Evolutionary conservation across 2,329 filamentous ascomycete species (phyloP).

Genomic region (Microsporum canis): DNA sequence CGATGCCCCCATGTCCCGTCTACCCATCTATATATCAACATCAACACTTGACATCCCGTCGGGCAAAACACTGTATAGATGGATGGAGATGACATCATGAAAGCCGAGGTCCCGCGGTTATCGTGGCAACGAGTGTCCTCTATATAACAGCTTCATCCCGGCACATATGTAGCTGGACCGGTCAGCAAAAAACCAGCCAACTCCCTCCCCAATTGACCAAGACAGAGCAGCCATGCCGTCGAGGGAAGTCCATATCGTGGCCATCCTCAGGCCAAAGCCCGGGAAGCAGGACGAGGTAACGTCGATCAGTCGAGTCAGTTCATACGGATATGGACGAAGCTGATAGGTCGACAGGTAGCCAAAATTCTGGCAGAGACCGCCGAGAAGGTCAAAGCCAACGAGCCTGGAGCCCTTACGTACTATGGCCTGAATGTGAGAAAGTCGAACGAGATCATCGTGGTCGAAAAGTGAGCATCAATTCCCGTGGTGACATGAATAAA

Average conservation of each 20-base stretch:
- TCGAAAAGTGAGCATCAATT: constrained; percentile 22
- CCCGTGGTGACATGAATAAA: background rate
- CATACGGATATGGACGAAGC: background rate
- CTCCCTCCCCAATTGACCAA: background rate
- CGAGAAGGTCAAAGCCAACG: constrained; percentile 23
- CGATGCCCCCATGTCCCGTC: background rate
- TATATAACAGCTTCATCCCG: background rate
- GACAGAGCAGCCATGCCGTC: constrained; percentile 17
- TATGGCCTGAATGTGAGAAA: constrained; percentile 21
- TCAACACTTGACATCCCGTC: background rate
- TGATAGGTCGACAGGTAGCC: constrained; percentile 17
- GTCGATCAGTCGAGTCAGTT: background rate
- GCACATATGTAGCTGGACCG: background rate
- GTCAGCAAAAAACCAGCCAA: background rate
- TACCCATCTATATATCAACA: background rate
- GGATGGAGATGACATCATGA: background rate
- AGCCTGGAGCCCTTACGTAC: constrained; percentile 24
- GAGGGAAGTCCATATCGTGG: constrained; percentile 23
- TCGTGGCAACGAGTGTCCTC: background rate
- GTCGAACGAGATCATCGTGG: constrained; percentile 24
- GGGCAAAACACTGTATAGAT: background rate
- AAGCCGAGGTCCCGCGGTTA: background rate
- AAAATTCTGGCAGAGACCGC: constrained; percentile 18
- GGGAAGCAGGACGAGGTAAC: constrained; percentile 25
- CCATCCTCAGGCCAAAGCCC: constrained; percentile 22